Conservation (phyloP, 768 basidiomycete genomes). For the Megacollybia marginata region DNA sequence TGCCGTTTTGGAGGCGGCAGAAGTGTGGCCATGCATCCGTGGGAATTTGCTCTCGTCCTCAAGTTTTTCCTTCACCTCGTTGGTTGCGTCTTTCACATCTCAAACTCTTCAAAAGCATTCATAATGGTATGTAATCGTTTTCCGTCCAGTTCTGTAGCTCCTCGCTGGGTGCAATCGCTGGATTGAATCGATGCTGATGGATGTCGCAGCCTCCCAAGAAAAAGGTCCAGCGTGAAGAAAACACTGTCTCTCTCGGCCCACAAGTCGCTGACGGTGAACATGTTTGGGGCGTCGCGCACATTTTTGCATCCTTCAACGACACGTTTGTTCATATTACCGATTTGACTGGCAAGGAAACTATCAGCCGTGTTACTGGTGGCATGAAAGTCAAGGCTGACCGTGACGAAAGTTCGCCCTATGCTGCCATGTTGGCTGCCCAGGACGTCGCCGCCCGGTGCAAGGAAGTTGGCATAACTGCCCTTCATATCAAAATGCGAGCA, state of each 20-base stretch:
- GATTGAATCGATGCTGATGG: too few relatives aligned
- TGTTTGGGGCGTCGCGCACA: conserved; percentile 97
- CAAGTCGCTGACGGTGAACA: conserved; percentile 94
- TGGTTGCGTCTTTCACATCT: too few relatives aligned
- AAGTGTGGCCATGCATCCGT: conserved; percentile 64
- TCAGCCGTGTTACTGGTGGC: conserved; percentile 96
- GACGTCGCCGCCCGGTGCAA: conserved; percentile 95
- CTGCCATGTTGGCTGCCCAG: conserved; percentile 97
- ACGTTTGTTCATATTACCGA: conserved; percentile 99
- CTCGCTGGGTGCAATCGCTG: too few relatives aligned
- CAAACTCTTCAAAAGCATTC: too few relatives aligned
- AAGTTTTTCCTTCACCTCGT: too few relatives aligned
- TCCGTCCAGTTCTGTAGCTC: too few relatives aligned
- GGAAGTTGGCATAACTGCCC: conserved; percentile 96
- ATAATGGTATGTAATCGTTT: too few relatives aligned
- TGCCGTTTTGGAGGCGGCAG: conserved; percentile 86
- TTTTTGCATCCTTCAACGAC: conserved; percentile 99
- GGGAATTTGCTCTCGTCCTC: too few relatives aligned
- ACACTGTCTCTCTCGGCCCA: conserved; percentile 87
- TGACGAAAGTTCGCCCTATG: conserved; percentile 97
- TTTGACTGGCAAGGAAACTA: conserved; percentile 98
- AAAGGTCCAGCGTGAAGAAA: conserved; percentile 74
- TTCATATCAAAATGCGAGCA: conserved; percentile 98
- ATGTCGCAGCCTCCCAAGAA: conserved; percentile 63
- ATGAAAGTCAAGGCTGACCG: conserved; percentile 99